Conservation (phyloP, 768 basidiomycete species). For the Dendrothele bispora region DNA sequence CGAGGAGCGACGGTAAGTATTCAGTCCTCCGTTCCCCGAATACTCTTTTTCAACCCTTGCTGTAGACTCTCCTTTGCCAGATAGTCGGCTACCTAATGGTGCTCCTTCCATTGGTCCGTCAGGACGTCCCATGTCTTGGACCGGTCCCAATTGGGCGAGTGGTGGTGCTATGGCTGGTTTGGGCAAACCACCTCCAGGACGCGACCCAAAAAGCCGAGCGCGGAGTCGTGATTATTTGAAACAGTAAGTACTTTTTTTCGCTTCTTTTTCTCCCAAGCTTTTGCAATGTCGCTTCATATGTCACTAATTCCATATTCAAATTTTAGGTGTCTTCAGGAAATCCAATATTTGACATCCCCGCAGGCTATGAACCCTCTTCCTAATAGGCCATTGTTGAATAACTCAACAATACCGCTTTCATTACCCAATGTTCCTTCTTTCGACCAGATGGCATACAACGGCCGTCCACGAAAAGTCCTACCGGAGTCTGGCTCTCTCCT, state of each 20-base stretch:
- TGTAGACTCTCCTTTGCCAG: conserved; percentile 74
- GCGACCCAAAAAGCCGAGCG: conserved; percentile 95
- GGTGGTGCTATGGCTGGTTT: conserved; percentile 46
- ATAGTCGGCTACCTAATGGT: conserved; percentile 66
- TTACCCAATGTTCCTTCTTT: conserved; percentile 74
- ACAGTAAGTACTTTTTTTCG: conserved; percentile 59
- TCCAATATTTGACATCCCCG: conserved; percentile 94
- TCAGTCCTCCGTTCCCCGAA: neutral
- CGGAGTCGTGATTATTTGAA: conserved; percentile 96
- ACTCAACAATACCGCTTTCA: conserved; percentile 60
- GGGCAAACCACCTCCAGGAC: conserved; percentile 74
- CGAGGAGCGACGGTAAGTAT: conserved; percentile 75
- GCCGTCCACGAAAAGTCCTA: conserved; percentile 78
- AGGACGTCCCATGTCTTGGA: conserved; percentile 59
- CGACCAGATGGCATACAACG: conserved; percentile 73
- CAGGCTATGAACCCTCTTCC: conserved; percentile 97
- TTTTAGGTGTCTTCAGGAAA: conserved; percentile 90
- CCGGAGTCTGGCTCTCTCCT: conserved; percentile 68
- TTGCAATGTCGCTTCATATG: conserved; percentile 10
- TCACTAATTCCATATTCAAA: conserved; percentile 14
- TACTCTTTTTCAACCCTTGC: conserved; percentile 8
- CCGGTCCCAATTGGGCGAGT: conserved; percentile 47
- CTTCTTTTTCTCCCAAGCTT: conserved; percentile 4
- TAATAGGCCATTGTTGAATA: conserved; percentile 75
- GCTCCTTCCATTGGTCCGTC: conserved; percentile 41